phyloP scores from a whole-genome alignment of 106 monocot species.

The Cymbidium sinense region DNA sequence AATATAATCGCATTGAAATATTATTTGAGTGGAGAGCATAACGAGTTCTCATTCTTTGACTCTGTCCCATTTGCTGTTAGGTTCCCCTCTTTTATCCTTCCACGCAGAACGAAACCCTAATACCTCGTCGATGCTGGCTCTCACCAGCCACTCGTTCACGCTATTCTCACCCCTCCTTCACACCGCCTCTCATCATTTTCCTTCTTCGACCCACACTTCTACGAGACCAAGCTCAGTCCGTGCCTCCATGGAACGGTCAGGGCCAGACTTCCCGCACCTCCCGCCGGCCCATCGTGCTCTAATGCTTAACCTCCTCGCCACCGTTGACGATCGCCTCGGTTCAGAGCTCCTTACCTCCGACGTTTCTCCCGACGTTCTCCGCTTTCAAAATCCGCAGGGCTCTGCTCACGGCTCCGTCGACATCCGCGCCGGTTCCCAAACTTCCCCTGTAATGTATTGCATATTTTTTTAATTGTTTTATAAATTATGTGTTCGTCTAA shows the following conservation, averaged over 20 bases:
- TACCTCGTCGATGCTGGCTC: not conserved
- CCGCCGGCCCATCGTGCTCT: slow-evolving; percentile 49
- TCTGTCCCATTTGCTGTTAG: too few relatives aligned
- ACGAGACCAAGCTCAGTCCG: not conserved
- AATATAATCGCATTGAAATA: too few relatives aligned
- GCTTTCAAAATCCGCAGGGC: slow-evolving; percentile 45
- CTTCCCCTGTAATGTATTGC: slow-evolving; percentile 35
- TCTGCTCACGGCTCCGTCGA: slow-evolving; percentile 55
- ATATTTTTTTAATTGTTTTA: not conserved
- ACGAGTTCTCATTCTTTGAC: too few relatives aligned
- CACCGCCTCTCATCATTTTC: not conserved
- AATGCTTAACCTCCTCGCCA: slow-evolving; percentile 44
- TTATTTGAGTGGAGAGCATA: too few relatives aligned
- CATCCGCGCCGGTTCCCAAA: slow-evolving; percentile 39
- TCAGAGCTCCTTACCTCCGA: slow-evolving; percentile 54
- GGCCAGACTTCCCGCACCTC: slow-evolving; percentile 47
- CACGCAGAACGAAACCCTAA: not conserved
- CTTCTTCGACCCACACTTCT: not conserved
- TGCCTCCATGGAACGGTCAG: slow-evolving; percentile 17
- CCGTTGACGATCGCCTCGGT: slow-evolving; percentile 35
- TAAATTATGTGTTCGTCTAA: too few relatives aligned
- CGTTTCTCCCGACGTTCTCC: slow-evolving; percentile 48
- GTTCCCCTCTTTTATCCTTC: too few relatives aligned
- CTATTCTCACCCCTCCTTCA: not conserved
- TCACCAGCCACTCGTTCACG: not conserved